Evolutionary conservation across 2,329 filamentous ascomycete genomes (phyloP), one percentile per base, ranked within the genome.

Genomic region (Aspergillus cejpii): DNA sequence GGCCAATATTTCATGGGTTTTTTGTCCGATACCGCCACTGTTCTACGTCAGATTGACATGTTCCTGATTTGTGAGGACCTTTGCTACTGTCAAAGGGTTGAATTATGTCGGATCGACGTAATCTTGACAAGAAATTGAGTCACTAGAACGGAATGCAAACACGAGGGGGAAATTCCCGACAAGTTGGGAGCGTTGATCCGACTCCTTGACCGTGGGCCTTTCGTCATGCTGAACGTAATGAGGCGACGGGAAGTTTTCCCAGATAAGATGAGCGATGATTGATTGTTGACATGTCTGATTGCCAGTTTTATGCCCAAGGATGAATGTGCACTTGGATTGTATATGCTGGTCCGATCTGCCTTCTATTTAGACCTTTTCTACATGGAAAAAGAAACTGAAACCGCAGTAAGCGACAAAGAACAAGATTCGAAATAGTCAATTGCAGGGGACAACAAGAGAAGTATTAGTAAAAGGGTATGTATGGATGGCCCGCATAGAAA

Each of bases 391-490:
- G 39, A 36, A 28, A 54, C 21, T 28, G 28, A 15, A 36, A 46
- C 34, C 27, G 33, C 26, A 46, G 44, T 21, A 26, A 21, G 38
- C 19, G 38, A 24, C 43, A 36, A 50, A 42, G n/a, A 48, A 29
- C 27, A 17, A 23, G 19, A 40, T 36, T 40, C 15, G 38, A 36
- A 53, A 53, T 33, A 53, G 48, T 24, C 43, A 53, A 52, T 48
- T 48, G 48, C 47, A 48, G 42, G 49, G 47, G 53, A 50, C 45
- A 47, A 51, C 20, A 43, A 45, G 52, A 50, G 42, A 44, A 47
- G 34, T 47, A 63, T 61, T 61, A 61, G 62, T 60, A 61, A 62
- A 58, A 51, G 50, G 47, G 52, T 55, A 59, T 53, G 56, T 57
- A 54, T 48, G 44, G 54, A 54, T 51, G 57, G 58, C 58, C 61